These are phyloP conservation scores for Podospora pseudopauciseta DNA, from an alignment of 495 filamentous ascomycete genomes.

Conservation along the genomic window DNA sequence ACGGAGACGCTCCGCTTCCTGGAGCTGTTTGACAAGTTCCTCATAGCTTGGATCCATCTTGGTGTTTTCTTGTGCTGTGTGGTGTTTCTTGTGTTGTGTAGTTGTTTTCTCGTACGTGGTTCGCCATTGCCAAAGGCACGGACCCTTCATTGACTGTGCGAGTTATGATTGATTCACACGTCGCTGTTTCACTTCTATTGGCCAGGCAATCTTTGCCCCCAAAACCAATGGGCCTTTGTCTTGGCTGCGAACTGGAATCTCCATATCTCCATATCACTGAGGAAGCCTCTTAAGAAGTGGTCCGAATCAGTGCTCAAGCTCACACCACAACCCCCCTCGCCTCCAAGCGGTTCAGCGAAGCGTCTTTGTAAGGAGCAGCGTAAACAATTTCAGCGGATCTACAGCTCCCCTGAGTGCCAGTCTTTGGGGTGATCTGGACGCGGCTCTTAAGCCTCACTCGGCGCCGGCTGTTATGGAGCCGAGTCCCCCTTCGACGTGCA, in stretches of 20 bases:
- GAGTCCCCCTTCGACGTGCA: slow-evolving; percentile 52
- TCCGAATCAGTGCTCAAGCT: slow-evolving; percentile 84
- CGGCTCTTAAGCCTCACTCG: neutral
- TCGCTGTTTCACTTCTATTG: too few relatives aligned
- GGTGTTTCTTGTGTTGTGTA: too few relatives aligned
- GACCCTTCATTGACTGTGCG: too few relatives aligned
- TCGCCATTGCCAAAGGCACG: too few relatives aligned
- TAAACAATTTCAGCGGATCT: slow-evolving; percentile 62
- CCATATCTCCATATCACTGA: slow-evolving; percentile 93
- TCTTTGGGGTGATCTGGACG: neutral
- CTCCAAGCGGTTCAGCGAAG: slow-evolving; percentile 44
- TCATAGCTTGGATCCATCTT: too few relatives aligned
- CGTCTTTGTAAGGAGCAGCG: slow-evolving; percentile 42
- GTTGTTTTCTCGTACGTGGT: too few relatives aligned
- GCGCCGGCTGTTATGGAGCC: slow-evolving; percentile 61
- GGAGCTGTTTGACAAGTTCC: too few relatives aligned
- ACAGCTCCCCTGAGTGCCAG: slow-evolving; percentile 26
- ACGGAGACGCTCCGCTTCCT: too few relatives aligned
- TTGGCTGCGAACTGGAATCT: slow-evolving; percentile 88
- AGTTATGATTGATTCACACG: too few relatives aligned
- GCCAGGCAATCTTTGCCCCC: slow-evolving; percentile 33
- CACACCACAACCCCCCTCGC: slow-evolving; percentile 65
- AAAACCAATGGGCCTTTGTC: slow-evolving; percentile 94
- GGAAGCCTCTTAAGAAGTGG: slow-evolving; percentile 81
- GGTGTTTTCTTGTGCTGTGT: too few relatives aligned